Conservation (phyloP, 352 stramenopile species). For the Phytophthora europaea region DNA sequence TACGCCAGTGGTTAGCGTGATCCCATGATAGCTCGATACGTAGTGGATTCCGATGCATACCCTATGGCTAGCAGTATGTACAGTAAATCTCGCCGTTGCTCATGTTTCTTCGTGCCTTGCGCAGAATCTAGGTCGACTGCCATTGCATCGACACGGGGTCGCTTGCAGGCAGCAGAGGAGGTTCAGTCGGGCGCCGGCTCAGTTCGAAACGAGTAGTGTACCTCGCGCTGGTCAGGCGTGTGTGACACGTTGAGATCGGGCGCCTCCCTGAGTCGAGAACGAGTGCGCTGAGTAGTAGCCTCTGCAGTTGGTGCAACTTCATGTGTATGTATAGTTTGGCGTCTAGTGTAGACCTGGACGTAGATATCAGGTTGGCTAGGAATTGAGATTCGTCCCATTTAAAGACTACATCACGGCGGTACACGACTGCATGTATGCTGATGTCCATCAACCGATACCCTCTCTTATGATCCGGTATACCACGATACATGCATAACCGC, state of each 20-base stretch:
- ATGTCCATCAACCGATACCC: too few species aligned
- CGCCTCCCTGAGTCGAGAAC: background rate
- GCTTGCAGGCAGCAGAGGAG: background rate
- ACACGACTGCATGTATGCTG: too few species aligned
- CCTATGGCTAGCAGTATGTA: constrained; percentile 7
- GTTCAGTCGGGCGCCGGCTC: background rate
- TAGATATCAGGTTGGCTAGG: too few species aligned
- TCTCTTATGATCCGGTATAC: too few species aligned
- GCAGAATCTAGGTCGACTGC: background rate
- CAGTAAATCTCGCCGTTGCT: background rate
- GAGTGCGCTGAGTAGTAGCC: background rate
- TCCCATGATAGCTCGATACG: constrained; percentile 2
- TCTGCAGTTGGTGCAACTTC: background rate
- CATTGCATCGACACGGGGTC: background rate
- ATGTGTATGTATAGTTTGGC: background rate
- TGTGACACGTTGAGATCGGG: background rate
- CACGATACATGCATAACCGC: too few species aligned
- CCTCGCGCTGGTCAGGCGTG: too few species aligned
- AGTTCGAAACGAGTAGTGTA: constrained; percentile 15
- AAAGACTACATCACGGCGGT: too few species aligned
- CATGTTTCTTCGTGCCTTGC: constrained; percentile 5
- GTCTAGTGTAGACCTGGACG: too few species aligned
- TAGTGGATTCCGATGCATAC: constrained; percentile 11
- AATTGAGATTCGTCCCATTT: too few species aligned
- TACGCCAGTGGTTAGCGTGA: constrained; percentile 4